Evolutionary conservation across 345 rosid species (phyloP).

Genomic region (Draba incana): DNA sequence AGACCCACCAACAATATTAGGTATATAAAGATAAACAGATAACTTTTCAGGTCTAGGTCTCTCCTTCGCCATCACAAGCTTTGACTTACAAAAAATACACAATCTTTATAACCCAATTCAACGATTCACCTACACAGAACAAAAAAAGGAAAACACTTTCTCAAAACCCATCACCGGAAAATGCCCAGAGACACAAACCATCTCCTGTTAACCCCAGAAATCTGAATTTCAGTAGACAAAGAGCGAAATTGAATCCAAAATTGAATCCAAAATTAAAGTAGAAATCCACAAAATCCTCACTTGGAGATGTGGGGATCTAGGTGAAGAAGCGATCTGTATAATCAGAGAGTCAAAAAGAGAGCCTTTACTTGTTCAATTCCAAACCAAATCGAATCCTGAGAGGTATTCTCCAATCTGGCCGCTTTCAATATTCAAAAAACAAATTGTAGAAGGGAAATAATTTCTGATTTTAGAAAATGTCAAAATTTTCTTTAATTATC

Average conservation of each 20-base stretch:
- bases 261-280: neutral
- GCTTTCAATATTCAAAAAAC: conserved; percentile 28
- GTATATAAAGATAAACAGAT: conserved; percentile 85
- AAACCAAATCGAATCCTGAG: conserved; percentile 28
- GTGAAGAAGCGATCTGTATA: conserved; percentile 28
- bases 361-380: neutral
- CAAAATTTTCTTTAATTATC: conserved; percentile 12
- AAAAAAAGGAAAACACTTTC: neutral
- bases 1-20: conserved; percentile 86
- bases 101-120: neutral
- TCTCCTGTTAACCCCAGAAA: conserved; percentile 10
- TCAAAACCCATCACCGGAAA: conserved; percentile 25
- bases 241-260: neutral
- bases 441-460: neutral
- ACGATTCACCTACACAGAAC: conserved; percentile 36
- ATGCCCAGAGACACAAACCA: conserved; percentile 23
- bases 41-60: conserved; percentile 58
- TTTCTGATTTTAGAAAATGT: conserved; percentile 27
- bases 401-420: conserved; percentile 35
- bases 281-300: conserved; percentile 24
- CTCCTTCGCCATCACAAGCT: conserved; percentile 61
- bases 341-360: conserved; percentile 1
- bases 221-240: neutral
- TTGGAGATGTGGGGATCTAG: conserved; percentile 13
- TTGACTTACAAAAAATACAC: neutral